phyloP scores from a whole-genome alignment of 139 green algal species.

The Chlorella sp. region DNA sequence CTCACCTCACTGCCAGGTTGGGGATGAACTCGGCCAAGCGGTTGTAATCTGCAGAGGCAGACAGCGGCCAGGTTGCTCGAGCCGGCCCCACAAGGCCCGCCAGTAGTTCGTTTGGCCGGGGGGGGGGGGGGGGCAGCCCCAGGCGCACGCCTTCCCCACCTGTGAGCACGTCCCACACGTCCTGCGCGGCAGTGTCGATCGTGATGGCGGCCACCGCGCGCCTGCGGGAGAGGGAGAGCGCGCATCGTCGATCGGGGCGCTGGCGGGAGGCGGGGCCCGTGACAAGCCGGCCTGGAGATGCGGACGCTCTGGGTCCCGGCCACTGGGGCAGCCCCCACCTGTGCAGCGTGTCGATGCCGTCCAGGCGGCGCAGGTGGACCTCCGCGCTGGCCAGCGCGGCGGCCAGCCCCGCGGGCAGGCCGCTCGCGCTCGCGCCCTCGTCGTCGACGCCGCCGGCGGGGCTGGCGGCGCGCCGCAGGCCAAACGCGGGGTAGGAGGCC shows the following conservation, averaged over 20 bases:
- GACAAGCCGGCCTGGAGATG: too few relatives aligned
- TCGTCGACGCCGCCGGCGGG: not conserved
- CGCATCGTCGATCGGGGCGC: too few relatives aligned
- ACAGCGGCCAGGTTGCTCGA: too few relatives aligned
- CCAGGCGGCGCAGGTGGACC: constrained; percentile 57
- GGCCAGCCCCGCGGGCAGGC: not conserved
- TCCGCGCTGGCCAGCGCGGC: constrained; percentile 3
- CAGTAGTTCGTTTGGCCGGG: too few relatives aligned
- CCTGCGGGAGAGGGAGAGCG: too few relatives aligned
- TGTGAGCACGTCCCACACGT: constrained; percentile 19
- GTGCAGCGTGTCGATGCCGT: constrained; percentile 47
- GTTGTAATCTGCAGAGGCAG: constrained; percentile 68
- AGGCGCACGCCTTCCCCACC: too few relatives aligned
- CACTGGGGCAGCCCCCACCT: too few relatives aligned
- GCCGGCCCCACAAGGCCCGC: too few relatives aligned
- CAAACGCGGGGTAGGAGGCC: constrained; percentile 21
- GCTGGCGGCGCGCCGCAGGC: not conserved
- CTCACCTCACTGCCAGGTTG: constrained; percentile 54
- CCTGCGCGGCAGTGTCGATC: constrained; percentile 39
- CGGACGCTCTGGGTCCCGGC: too few relatives aligned
- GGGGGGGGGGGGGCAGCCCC: too few relatives aligned
- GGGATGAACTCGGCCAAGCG: constrained; percentile 58
- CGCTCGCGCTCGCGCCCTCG: not conserved
- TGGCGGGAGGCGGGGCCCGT: too few relatives aligned
- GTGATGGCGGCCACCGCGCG: constrained; percentile 46